Evolutionary conservation across 306 rosid species (phyloP).

Genomic region (Malus asiatica): DNA sequence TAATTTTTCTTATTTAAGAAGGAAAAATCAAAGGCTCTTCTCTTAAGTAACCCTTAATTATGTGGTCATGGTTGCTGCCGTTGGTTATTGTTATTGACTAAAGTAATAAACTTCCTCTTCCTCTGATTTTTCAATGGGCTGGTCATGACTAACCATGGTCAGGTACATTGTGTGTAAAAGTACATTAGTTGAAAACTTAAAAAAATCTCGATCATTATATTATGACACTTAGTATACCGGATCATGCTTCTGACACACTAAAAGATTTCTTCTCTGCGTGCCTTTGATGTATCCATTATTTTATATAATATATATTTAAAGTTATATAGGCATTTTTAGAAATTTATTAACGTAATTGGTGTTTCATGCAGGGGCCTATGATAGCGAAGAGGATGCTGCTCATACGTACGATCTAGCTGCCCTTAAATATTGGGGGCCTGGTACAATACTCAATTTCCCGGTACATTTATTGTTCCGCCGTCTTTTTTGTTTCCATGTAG

Average conservation of each 20-base stretch:
- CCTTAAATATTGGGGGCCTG: slow-evolving; percentile 85
- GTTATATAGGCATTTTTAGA: neutral
- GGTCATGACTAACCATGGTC: too few species aligned
- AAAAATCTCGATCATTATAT: too few species aligned
- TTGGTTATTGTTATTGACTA: neutral
- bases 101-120: neutral
- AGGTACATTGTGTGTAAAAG: too few species aligned
- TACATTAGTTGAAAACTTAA: too few species aligned
- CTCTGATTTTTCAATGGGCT: too few species aligned
- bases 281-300: neutral
- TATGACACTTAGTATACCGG: too few species aligned
- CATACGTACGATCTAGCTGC: slow-evolving; percentile 95
- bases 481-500: too few species aligned
- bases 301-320: neutral
- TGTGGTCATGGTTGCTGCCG: slow-evolving; percentile 1
- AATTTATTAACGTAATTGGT: neutral
- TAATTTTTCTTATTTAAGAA: neutral
- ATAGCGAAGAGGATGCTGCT: slow-evolving; percentile 82
- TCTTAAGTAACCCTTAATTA: neutral
- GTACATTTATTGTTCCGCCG: slow-evolving; percentile 23
- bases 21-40: neutral
- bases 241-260: too few species aligned
- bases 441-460: slow-evolving; percentile 68
- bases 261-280: neutral
- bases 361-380: slow-evolving; percentile 62